Conservation (phyloP, 768 basidiomycete genomes). For the Rubroboletus satanas region DNA sequence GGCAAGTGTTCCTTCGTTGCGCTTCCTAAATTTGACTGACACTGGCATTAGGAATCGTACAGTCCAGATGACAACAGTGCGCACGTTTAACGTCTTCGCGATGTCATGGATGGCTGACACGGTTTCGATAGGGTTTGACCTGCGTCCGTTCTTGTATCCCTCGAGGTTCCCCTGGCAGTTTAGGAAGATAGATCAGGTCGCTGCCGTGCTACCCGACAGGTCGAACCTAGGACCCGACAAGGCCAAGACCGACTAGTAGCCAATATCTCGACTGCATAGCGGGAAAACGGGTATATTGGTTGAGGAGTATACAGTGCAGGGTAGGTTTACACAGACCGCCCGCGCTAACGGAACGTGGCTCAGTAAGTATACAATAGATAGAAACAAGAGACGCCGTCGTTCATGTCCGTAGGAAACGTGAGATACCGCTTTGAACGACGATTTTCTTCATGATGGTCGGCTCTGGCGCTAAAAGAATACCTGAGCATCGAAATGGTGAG, state of each 20-base stretch:
- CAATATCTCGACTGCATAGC: neutral
- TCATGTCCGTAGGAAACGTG: conserved; percentile 61
- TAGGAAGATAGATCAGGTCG: conserved; percentile 87
- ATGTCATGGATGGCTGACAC: neutral
- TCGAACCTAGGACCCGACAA: conserved; percentile 43
- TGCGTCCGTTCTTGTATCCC: conserved; percentile 95
- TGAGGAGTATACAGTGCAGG: conserved; percentile 10
- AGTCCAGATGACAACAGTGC: conserved; percentile 94
- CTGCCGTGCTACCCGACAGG: conserved; percentile 69
- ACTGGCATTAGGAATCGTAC: conserved; percentile 72
- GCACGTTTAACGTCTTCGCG: conserved; percentile 21
- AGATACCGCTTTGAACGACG: conserved; percentile 68
- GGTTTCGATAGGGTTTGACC: conserved; percentile 69
- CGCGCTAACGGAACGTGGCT: neutral
- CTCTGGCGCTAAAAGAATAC: conserved; percentile 53
- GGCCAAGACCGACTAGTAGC: conserved; percentile 44
- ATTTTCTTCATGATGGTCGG: conserved; percentile 93
- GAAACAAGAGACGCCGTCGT: neutral
- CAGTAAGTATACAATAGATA: conserved; percentile 5
- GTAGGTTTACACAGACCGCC: neutral
- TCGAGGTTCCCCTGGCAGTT: conserved; percentile 97
- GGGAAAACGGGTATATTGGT: neutral
- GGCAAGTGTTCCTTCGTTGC: conserved; percentile 42
- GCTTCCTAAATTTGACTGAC: neutral
- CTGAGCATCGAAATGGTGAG: neutral